Conservation (phyloP, 1,139 yeast species). For the Suhomyces anneliseae region DNA sequence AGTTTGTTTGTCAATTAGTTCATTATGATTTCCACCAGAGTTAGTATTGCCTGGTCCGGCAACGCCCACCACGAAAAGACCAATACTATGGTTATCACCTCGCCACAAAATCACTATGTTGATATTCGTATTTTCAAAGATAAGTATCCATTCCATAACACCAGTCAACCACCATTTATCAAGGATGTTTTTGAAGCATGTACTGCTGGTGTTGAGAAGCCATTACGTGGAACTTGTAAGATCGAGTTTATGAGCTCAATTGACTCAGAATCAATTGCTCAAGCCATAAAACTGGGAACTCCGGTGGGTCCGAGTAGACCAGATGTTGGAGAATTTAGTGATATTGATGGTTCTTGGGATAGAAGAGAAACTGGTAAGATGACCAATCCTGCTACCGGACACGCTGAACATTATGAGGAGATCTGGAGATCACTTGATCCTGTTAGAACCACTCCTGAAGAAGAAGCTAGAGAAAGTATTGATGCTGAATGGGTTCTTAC, state of each 20-base stretch:
- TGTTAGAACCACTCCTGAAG: slow-evolving; percentile 26
- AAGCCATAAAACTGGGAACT: slow-evolving; percentile 22
- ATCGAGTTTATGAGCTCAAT: slow-evolving; percentile 45
- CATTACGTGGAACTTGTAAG: slow-evolving; percentile 26
- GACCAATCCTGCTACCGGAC: slow-evolving; percentile 49
- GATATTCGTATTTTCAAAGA: slow-evolving; percentile 37
- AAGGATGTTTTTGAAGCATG: slow-evolving; percentile 36
- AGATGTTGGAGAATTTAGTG: slow-evolving; percentile 49
- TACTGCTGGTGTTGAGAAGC: slow-evolving; percentile 41
- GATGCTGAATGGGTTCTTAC: not conserved
- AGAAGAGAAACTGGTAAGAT: slow-evolving; percentile 56
- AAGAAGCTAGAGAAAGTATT: slow-evolving; percentile 28
- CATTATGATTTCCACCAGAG: slow-evolving; percentile 32
- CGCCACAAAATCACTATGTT: slow-evolving; percentile 45
- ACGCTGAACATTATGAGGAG: slow-evolving; percentile 50
- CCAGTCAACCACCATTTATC: slow-evolving; percentile 17
- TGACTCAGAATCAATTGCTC: slow-evolving; percentile 37
- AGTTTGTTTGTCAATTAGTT: not conserved
- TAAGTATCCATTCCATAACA: slow-evolving; percentile 23
- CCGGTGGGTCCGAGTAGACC: slow-evolving; percentile 30
- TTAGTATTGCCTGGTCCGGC: slow-evolving; percentile 56
- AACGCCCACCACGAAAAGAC: slow-evolving; percentile 46
- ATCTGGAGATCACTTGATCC: slow-evolving; percentile 59
- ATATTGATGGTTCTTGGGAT: slow-evolving; percentile 39
- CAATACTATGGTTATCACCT: slow-evolving; percentile 51